Evolutionary conservation across 2,329 filamentous ascomycete species (phyloP), one percentile per base, ranked within the genome.

Genomic region (Emericellopsis cladophorae): DNA sequence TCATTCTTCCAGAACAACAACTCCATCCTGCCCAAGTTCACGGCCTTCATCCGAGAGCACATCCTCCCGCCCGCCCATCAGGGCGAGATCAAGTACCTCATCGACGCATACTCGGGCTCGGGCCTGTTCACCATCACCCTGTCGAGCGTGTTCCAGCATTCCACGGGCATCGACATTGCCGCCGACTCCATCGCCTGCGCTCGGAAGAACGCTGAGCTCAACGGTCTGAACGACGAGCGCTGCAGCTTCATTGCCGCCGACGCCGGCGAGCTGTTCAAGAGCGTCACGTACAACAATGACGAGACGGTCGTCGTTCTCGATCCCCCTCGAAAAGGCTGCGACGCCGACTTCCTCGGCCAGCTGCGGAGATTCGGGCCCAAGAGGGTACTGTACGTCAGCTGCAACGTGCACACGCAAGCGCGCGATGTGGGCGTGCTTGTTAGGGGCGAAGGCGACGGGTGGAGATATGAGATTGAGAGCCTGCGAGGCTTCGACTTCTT

Each of bases 1-100:
- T 79, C 86, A 40, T 98, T 98, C 68, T 98, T 98, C 75, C 92
- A 98, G 58, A 98, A 98, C 72, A 98, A 98, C 74, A 96, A 96
- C 69, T 93, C 88, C 42, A 96, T 98, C 62, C 80, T 98, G 21
- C 79, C 85, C 24, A 65, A 68, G 14, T 94, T 96, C 62, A 94
- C 88, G 12, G 72, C 78, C 49, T 95, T 93, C 66, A 85, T 96
- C 57, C 84, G 87, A 46, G 71, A 83, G 31, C 76, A 83, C 59
- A 84, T 90, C 53, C 68, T 89, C 2, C 80, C 79, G 0, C 63
- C 70, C 3, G 42, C 31, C 15, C 21, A 36, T n/a, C 14, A 22
- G 14, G 33, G 24, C 32, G 31, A 15, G 14, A 16, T 95, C 62
- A 84, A 81, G 51, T 88, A 93, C 64, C 80, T 98, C 36, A 90